Evolutionary conservation across 495 filamentous ascomycete species (phyloP).

Genomic region (Neurospora tetrasperma): DNA sequence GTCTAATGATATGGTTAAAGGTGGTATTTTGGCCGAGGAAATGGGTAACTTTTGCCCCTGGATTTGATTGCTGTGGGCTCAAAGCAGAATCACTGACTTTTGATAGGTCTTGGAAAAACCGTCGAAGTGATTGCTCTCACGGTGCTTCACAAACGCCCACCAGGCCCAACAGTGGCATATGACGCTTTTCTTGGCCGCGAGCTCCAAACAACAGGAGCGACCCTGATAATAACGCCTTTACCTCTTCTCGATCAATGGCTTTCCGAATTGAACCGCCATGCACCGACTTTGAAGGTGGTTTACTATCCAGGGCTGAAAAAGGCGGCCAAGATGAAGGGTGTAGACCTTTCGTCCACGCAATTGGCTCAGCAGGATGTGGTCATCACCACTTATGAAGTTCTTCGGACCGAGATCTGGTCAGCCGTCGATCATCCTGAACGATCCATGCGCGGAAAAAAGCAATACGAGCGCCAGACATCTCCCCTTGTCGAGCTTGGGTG

Average conservation of each 20-base stretch:
- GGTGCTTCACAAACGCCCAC: conserved; percentile 43
- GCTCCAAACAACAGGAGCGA: conserved; percentile 49
- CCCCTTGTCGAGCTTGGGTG: conserved; percentile 72
- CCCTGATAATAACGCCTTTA: conserved; percentile 78
- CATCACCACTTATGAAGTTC: conserved; percentile 74
- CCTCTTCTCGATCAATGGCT: conserved; percentile 82
- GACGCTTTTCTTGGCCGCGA: conserved; percentile 22
- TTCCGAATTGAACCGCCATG: conserved; percentile 61
- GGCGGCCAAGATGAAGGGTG: conserved; percentile 17
- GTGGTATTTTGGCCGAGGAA: conserved; percentile 79
- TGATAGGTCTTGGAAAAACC: conserved; percentile 68
- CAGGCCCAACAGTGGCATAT: conserved; percentile 4
- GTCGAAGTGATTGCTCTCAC: conserved; percentile 79
- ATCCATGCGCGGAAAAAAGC: conserved; percentile 53
- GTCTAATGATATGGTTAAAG: conserved; percentile 38
- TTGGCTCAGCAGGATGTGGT: conserved; percentile 63
- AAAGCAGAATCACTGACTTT: not conserved
- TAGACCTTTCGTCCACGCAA: conserved; percentile 34
- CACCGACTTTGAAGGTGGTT: conserved; percentile 28
- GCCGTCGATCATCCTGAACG: conserved; percentile 54
- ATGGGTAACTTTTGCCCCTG: conserved; percentile 44
- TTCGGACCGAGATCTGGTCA: conserved; percentile 69
- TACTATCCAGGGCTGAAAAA: conserved; percentile 39
- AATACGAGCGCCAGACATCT: conserved; percentile 56
- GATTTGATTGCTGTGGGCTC: not conserved